Conservation (phyloP, 2,329 filamentous ascomycete genomes). For the Fusarium haematococcum region DNA sequence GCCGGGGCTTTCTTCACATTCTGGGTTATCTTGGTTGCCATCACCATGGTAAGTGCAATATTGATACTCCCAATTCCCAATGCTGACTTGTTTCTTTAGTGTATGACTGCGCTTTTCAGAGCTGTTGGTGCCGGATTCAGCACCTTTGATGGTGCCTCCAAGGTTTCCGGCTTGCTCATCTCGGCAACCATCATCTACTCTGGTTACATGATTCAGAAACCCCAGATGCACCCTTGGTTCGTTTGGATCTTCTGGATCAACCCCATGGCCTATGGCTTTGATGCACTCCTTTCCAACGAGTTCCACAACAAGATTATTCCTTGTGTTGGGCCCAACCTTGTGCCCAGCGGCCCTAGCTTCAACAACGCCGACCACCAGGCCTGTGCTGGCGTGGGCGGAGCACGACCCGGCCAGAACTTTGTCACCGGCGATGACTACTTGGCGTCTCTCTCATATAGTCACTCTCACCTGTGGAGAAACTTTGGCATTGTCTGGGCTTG, state of each 20-base stretch:
- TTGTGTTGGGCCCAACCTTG: slow-evolving; percentile 62
- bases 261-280: slow-evolving; percentile 77
- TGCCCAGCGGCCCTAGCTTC: slow-evolving; percentile 64
- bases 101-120: slow-evolving; percentile 70
- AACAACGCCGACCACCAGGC: slow-evolving; percentile 56
- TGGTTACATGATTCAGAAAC: slow-evolving; percentile 72
- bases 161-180: slow-evolving; percentile 64
- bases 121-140: slow-evolving; percentile 65
- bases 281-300: slow-evolving; percentile 77
- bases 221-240: slow-evolving; percentile 73
- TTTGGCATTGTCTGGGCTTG: slow-evolving; percentile 72
- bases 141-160: slow-evolving; percentile 70
- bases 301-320: slow-evolving; percentile 69
- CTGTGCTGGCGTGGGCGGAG: slow-evolving; percentile 70
- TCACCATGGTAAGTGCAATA: slow-evolving; percentile 58
- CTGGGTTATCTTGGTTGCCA: slow-evolving; percentile 64
- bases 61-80: fast-evolving
- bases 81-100: slow-evolving; percentile 43
- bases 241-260: slow-evolving; percentile 74
- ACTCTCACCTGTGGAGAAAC: slow-evolving; percentile 68
- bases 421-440: slow-evolving; percentile 72
- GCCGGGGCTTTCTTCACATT: slow-evolving; percentile 72
- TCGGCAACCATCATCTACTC: slow-evolving; percentile 69
- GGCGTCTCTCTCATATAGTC: slow-evolving; percentile 63
- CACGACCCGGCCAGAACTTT: slow-evolving; percentile 57